These are phyloP conservation scores for Entelexis sorbosivorans DNA, from an alignment of 1,139 yeast genomes.

Conservation along the genomic window DNA sequence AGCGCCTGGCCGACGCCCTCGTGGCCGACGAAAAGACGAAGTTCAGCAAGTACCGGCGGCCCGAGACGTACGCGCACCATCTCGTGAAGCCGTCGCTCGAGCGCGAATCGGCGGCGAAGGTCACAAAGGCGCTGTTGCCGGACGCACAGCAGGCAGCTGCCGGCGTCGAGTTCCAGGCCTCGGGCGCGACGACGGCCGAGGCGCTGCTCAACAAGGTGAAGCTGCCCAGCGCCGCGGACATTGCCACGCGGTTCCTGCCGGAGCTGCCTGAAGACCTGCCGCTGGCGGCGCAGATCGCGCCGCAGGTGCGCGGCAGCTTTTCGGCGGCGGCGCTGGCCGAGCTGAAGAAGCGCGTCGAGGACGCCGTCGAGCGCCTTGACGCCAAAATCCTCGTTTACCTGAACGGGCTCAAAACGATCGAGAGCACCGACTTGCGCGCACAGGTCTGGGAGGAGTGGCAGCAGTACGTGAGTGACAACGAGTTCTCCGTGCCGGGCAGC, in stretches of 20 bases:
- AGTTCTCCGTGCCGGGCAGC: conserved; percentile 16
- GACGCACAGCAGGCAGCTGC: not conserved
- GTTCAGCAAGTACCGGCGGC: conserved; percentile 5
- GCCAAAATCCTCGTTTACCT: conserved; percentile 19
- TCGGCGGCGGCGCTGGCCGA: not conserved
- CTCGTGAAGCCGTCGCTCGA: conserved; percentile 17
- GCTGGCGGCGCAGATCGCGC: conserved; percentile 9
- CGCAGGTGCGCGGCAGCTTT: conserved; percentile 11
- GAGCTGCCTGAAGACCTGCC: conserved; percentile 12
- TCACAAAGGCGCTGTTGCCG: not conserved
- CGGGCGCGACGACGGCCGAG: conserved; percentile 9
- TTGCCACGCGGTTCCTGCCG: not conserved
- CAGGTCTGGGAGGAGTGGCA: conserved; percentile 22
- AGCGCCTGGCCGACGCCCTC: conserved; percentile 6
- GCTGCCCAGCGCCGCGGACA: conserved; percentile 8
- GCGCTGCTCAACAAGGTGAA: conserved; percentile 7
- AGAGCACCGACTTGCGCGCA: not conserved
- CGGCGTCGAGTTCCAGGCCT: conserved; percentile 1
- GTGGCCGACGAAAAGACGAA: conserved; percentile 5
- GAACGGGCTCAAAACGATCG: conserved; percentile 13
- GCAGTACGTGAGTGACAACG: conserved; percentile 21
- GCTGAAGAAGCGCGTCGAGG: conserved; percentile 13
- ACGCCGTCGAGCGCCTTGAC: conserved; percentile 15
- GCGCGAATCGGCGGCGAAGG: conserved; percentile 7
- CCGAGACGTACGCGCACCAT: conserved; percentile 6